phyloP scores from a whole-genome alignment of 78 protist genomes.

The Dictyostelium intermedium region DNA sequence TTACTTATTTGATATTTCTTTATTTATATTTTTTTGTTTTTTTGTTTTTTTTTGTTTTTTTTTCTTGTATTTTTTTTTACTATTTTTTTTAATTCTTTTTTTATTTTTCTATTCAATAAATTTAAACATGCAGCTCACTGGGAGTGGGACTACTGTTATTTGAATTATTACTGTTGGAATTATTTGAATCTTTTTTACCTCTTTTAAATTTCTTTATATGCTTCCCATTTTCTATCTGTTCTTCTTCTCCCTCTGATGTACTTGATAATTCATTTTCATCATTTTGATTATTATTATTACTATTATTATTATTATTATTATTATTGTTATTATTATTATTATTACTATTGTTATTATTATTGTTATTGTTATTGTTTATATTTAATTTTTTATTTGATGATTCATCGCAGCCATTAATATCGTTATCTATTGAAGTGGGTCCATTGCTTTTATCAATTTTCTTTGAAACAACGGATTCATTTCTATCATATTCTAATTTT shows the following conservation, averaged over 20 bases:
- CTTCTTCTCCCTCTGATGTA: background rate
- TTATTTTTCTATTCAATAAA: background rate
- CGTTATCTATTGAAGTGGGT: background rate
- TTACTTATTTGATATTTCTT: background rate
- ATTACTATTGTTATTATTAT: background rate
- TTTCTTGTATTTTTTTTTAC: background rate
- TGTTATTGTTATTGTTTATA: background rate
- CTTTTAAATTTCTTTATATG: background rate
- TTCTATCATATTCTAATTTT: background rate
- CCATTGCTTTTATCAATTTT: background rate
- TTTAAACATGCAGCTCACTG: conserved; percentile 2
- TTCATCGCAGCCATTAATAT: background rate
- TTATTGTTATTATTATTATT: background rate
- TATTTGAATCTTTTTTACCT: background rate
- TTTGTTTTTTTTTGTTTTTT: background rate
- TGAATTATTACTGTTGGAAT: background rate
- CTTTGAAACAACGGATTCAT: background rate
- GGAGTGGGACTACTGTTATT: conserved; percentile 4
- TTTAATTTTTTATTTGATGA: background rate
- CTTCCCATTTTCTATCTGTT: background rate
- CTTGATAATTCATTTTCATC: background rate
- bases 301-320: background rate
- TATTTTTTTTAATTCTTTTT: background rate
- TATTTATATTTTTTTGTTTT: background rate
- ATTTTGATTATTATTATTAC: background rate